Evolutionary conservation across 306 rosid species (phyloP).

Genomic region (Prunus kanzakura): DNA sequence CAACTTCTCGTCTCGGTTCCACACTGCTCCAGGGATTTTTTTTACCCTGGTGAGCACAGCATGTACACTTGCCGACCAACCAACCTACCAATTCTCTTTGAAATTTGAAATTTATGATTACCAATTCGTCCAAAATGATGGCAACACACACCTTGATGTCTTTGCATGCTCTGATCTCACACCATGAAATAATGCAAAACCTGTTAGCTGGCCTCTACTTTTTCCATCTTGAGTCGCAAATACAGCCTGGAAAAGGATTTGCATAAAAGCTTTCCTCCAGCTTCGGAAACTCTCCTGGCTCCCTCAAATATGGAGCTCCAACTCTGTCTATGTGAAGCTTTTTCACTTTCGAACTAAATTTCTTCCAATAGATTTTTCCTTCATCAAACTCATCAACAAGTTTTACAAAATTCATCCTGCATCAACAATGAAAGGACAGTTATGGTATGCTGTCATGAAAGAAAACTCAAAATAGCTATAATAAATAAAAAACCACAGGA

Average conservation of each 20-base stretch:
- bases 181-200: constrained; percentile 14
- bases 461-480: constrained; percentile 11
- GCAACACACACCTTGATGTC: constrained; percentile 13
- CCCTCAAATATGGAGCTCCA: constrained; percentile 77
- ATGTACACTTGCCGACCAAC: constrained; percentile 2
- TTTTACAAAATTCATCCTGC: constrained; percentile 85
- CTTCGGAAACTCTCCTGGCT: constrained; percentile 83
- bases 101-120: constrained; percentile 22
- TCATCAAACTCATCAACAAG: constrained; percentile 77
- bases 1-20: not conserved
- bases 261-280: constrained; percentile 96
- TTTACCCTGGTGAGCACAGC: constrained; percentile 1
- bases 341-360: constrained; percentile 76
- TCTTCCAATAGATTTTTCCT: constrained; percentile 78
- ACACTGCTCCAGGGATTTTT: constrained; percentile 3
- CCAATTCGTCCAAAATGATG: constrained; percentile 8
- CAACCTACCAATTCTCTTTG: constrained; percentile 1
- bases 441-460: not conserved
- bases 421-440: constrained; percentile 21
- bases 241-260: constrained; percentile 85
- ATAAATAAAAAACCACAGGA: not conserved
- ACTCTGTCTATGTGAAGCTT: constrained; percentile 61
- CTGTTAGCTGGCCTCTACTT: constrained; percentile 20
- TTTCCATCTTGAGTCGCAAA: constrained; percentile 53
- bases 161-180: constrained; percentile 17